These are phyloP conservation scores for Blastocystis sp. DNA, from an alignment of 352 stramenopile species.

Conservation along the genomic window DNA sequence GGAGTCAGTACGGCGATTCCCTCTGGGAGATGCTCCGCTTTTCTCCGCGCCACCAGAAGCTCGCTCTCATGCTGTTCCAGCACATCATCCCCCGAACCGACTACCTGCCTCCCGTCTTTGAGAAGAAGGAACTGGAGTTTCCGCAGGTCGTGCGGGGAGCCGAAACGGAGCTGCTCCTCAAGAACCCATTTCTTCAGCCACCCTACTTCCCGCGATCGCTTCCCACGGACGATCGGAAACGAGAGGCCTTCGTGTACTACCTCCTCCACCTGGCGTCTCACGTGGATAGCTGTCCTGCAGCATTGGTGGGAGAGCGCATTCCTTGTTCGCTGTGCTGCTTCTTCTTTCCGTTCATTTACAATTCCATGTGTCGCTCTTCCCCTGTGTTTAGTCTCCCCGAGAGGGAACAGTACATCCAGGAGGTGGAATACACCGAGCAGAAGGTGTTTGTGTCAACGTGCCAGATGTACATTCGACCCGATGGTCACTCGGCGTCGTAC, in stretches of 20 bases:
- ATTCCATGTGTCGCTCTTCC: slow-evolving; percentile 14
- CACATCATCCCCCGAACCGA: slow-evolving; percentile 6
- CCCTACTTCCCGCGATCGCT: not conserved
- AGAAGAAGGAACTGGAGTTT: not conserved
- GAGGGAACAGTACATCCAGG: not conserved
- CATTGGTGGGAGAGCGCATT: slow-evolving; percentile 19
- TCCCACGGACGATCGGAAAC: not conserved
- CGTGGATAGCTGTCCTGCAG: not conserved
- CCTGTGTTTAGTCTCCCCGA: not conserved
- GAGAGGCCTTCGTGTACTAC: slow-evolving; percentile 41
- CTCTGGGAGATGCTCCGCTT: slow-evolving; percentile 33
- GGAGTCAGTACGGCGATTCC: not conserved
- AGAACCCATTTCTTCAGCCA: not conserved
- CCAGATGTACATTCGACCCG: slow-evolving; percentile 30
- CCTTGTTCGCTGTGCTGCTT: slow-evolving; percentile 44
- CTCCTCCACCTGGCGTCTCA: slow-evolving; percentile 31
- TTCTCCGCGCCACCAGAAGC: slow-evolving; percentile 51
- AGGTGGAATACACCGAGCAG: slow-evolving; percentile 1
- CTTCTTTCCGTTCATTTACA: slow-evolving; percentile 56
- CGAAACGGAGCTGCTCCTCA: not conserved
- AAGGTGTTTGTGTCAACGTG: slow-evolving; percentile 23
- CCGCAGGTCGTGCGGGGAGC: not conserved
- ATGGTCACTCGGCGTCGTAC: slow-evolving; percentile 10
- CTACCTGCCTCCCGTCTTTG: slow-evolving; percentile 29
- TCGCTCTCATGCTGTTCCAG: slow-evolving; percentile 29